Percentiles rank a stretch among this genome's conserved stretches.
phyloP scores from a whole-genome alignment of 2,329 filamentous ascomycete genomes.

The Aspergillus nomiae region DNA sequence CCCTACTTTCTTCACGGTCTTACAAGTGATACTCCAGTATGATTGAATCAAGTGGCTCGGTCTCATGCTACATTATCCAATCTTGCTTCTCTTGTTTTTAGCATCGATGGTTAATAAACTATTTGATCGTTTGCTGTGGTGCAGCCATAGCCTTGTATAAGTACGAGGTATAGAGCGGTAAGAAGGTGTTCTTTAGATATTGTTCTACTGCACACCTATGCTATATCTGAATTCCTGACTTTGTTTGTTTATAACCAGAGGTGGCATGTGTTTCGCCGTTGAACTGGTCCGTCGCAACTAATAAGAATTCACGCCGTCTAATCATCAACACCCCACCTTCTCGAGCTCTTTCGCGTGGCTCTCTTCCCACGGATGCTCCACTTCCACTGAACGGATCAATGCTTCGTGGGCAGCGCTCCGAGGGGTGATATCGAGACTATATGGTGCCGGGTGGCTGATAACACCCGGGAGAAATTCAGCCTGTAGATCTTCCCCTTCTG shows the following conservation, averaged over 20 bases:
- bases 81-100: too few relatives aligned
- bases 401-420: constrained; percentile 4
- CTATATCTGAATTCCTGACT: too few relatives aligned
- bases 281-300: too few relatives aligned
- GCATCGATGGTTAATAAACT: too few relatives aligned
- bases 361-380: constrained; percentile 14
- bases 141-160: too few relatives aligned
- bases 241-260: too few relatives aligned
- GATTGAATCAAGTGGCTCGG: background rate
- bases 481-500: constrained; percentile 38
- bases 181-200: too few relatives aligned
- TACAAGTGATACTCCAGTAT: background rate
- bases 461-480: constrained; percentile 39
- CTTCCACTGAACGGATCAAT: constrained; percentile 4
- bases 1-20: background rate
- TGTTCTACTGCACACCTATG: too few relatives aligned
- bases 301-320: background rate
- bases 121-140: too few relatives aligned
- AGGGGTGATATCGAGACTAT: constrained; percentile 9
- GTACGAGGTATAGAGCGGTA: too few relatives aligned
- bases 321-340: background rate
- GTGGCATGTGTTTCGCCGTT: too few relatives aligned
- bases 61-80: too few relatives aligned
- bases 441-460: constrained; percentile 42
- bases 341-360: constrained; percentile 36